These are phyloP conservation scores for Gossypium gossypioides DNA, from an alignment of 441 rosid genomes.

Conservation along the genomic window DNA sequence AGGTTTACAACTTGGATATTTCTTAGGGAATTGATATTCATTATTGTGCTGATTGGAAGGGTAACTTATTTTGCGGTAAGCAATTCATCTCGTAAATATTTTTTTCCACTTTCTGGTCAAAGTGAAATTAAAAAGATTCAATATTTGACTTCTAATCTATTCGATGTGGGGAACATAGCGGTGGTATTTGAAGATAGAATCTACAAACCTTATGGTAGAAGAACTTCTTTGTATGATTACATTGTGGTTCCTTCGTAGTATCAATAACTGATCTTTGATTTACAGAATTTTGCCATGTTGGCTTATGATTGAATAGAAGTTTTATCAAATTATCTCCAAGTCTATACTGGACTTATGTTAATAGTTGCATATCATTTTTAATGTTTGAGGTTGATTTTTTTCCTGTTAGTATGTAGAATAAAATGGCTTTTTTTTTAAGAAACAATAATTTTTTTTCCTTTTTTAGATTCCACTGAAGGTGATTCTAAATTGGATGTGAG, in stretches of 20 bases:
- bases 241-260: neutral
- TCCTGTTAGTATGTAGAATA: neutral
- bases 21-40: neutral
- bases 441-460: neutral
- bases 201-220: neutral
- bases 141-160: neutral
- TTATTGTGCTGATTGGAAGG: neutral
- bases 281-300: neutral
- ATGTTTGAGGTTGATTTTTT: neutral
- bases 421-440: neutral
- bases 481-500: neutral
- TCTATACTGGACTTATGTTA: neutral
- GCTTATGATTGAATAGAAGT: constrained; percentile 3
- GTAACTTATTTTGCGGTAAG: neutral
- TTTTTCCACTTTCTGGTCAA: neutral
- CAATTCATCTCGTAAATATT: neutral
- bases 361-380: neutral
- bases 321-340: neutral
- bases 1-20: neutral
- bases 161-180: neutral
- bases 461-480: neutral
- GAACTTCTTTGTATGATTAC: neutral
- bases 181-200: neutral
- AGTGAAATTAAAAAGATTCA: neutral
- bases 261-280: constrained; percentile 1